Evolutionary conservation across 352 stramenopile genomes (phyloP), one percentile per base, ranked within the genome.

Genomic region (Elongisporangium senticosum): DNA sequence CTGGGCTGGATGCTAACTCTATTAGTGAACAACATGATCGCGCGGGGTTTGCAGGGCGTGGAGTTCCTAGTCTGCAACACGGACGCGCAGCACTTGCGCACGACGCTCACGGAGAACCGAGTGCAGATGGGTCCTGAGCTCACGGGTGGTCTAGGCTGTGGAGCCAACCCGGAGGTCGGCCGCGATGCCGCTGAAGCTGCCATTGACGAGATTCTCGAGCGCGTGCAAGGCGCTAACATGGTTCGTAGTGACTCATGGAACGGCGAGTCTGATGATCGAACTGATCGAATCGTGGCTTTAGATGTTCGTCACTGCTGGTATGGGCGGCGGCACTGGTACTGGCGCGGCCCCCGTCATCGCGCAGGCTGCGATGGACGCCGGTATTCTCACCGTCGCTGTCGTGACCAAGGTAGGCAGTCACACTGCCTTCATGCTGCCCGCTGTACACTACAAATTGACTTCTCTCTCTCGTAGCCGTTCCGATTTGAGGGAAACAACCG

Each of bases 1-100:
- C 33, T 43, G 33, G 17, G 10, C 8, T 43, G 33, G 33, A n/a
- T n/a, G n/a, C n/a, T n/a, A n/a, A n/a, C n/a, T n/a, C n/a, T 59
- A 26, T 20, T 51, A 87, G 89, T 95, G 57, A 95, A 95, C 75
- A 95, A 95, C 56, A 95, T 95, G 85, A 95, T 95, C 40, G 85
- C 85, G 49, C 80, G 83, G 26, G 85, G 83, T 2, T 66, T 95
- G 15, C 74, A 93, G 62, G 85, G 85, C 49, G 85, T 95, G 23
- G 83, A 95, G 59, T 95, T 95, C 50, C 68, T 97, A 37, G 89
- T 97, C 26, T 96, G 89, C 75, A 97, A 97, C 71, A 97, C 89
- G 47, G 89, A 97, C 53, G 86, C 89, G 39, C 89, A 97, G 77
- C 89, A 97, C 53, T 66, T 97, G 57, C 86, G 87, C 58, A 96